Conservation (phyloP, 1,284 basidiomycete genomes). For the Ceratobasidium sp. region DNA sequence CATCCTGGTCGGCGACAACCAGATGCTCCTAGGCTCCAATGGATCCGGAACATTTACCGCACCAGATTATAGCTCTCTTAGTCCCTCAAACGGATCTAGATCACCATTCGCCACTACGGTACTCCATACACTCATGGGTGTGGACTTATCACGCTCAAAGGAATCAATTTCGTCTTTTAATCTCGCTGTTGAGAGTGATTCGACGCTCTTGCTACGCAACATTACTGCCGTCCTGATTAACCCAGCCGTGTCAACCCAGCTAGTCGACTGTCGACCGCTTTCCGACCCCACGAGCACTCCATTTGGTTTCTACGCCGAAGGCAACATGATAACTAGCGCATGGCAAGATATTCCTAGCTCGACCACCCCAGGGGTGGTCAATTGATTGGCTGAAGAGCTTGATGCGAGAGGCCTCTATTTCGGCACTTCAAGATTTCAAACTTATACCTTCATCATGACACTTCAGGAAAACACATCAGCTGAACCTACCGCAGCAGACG, state of each 20-base stretch:
- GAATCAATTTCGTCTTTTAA: background rate
- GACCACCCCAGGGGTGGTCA: background rate
- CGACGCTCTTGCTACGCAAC: background rate
- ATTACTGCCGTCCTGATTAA: background rate
- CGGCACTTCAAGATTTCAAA: background rate
- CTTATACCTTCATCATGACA: slow-evolving; percentile 16
- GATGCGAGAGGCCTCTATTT: background rate
- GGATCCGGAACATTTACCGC: background rate
- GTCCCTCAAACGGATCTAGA: background rate
- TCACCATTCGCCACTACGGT: background rate
- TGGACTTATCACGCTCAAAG: background rate
- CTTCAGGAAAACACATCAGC: background rate
- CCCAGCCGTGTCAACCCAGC: background rate
- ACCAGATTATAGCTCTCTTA: slow-evolving; percentile 16
- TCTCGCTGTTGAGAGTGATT: background rate
- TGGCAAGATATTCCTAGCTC: background rate
- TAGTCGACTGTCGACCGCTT: slow-evolving; percentile 5
- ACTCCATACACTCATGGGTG: background rate
- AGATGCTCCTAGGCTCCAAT: slow-evolving; percentile 17
- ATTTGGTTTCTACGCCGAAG: background rate
- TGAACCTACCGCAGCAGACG: background rate
- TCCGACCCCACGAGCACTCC: background rate
- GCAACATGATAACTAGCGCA: background rate
- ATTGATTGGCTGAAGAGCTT: background rate
- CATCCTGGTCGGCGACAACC: background rate